Conservation (phyloP, 352 stramenopile genomes). For the Phytophthora sojae region DNA sequence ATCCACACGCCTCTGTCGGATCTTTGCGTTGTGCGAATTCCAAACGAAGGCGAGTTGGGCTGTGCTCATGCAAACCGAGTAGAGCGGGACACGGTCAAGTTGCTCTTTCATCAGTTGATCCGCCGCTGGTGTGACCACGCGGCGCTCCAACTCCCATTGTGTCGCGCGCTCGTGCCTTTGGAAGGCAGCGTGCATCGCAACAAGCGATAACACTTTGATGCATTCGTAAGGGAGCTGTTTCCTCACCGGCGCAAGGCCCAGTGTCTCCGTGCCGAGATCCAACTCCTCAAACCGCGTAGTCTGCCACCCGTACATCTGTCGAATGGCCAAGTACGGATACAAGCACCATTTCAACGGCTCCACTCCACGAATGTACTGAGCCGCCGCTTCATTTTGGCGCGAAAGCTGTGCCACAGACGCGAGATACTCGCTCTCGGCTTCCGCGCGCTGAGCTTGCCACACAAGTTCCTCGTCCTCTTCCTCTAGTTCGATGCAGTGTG, state of each 20-base stretch:
- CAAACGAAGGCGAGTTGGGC: slow-evolving; percentile 59
- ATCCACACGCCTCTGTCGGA: slow-evolving; percentile 56
- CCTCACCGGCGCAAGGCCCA: slow-evolving; percentile 20
- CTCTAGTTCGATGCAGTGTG: slow-evolving; percentile 23
- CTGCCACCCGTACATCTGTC: slow-evolving; percentile 63
- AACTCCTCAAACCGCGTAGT: slow-evolving; percentile 42
- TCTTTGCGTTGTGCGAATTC: slow-evolving; percentile 47
- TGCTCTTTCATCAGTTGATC: slow-evolving; percentile 60
- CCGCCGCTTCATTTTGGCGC: slow-evolving; percentile 43
- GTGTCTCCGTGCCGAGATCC: slow-evolving; percentile 27
- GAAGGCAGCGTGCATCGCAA: slow-evolving; percentile 45
- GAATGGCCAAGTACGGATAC: slow-evolving; percentile 48
- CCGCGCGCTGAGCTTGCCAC: slow-evolving; percentile 50
- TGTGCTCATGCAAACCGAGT: slow-evolving; percentile 56
- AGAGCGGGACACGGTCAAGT: slow-evolving; percentile 40
- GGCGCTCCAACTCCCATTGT: slow-evolving; percentile 51
- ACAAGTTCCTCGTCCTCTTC: slow-evolving; percentile 42
- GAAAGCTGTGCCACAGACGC: slow-evolving; percentile 36
- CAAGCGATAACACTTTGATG: slow-evolving; percentile 47
- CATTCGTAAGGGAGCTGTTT: slow-evolving; percentile 49
- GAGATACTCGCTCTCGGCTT: slow-evolving; percentile 50
- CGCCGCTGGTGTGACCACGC: slow-evolving; percentile 49
- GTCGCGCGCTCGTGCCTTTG: slow-evolving; percentile 48
- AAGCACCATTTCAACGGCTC: slow-evolving; percentile 53
- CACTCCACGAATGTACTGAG: slow-evolving; percentile 42